A percentile compares a stretch with the other conserved stretches of the same genome.
phyloP scores from a whole-genome alignment of 352 stramenopile genomes.

The Phytophthora ramorum region DNA sequence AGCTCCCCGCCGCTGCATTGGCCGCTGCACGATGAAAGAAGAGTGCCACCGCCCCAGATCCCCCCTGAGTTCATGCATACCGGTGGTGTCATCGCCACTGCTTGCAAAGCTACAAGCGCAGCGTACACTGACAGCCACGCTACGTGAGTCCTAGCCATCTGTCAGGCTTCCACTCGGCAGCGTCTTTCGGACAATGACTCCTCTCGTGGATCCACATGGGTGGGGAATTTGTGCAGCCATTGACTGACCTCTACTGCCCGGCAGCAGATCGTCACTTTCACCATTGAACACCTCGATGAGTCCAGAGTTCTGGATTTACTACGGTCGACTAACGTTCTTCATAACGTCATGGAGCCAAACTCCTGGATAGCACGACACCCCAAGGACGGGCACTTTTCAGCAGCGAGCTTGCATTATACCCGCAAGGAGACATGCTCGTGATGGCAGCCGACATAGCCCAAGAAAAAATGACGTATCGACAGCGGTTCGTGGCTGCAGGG shows the following conservation, averaged over 20 bases:
- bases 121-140: slow-evolving; percentile 1
- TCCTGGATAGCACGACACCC: slow-evolving; percentile 4
- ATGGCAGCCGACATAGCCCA: neutral
- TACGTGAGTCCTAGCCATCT: slow-evolving; percentile 13
- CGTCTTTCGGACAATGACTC: slow-evolving; percentile 22
- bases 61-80: slow-evolving; percentile 28
- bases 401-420: neutral
- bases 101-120: slow-evolving; percentile 1
- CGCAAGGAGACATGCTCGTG: slow-evolving; percentile 3
- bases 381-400: slow-evolving; percentile 8
- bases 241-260: slow-evolving; percentile 15
- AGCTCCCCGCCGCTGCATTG: slow-evolving; percentile 17
- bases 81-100: slow-evolving; percentile 23
- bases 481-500: slow-evolving; percentile 3
- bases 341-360: slow-evolving; percentile 18
- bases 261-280: slow-evolving; percentile 10
- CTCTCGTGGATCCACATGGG: slow-evolving; percentile 18
- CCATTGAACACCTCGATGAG: slow-evolving; percentile 9
- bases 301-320: slow-evolving; percentile 25
- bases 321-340: slow-evolving; percentile 10
- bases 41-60: slow-evolving; percentile 22
- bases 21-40: slow-evolving; percentile 27
- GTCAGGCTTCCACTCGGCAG: no score
- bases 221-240: slow-evolving; percentile 8
- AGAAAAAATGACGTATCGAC: slow-evolving; percentile 4